Evolutionary conservation across 768 basidiomycete genomes (phyloP).

Genomic region (Tulasnella sp.): DNA sequence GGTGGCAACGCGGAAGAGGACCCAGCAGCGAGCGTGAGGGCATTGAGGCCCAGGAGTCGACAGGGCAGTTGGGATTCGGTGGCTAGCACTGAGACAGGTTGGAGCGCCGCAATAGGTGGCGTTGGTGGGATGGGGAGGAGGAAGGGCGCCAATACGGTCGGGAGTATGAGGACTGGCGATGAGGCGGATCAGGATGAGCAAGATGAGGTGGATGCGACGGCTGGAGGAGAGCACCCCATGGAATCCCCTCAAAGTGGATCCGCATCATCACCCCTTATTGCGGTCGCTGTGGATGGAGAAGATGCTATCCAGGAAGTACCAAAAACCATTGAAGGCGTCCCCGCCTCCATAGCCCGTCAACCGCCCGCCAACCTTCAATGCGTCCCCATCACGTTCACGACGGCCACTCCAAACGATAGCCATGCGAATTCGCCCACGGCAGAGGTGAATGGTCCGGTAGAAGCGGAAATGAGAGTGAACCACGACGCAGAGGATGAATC

Average conservation of each 20-base stretch:
- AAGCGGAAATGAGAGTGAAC: background rate
- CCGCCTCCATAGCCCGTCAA: too few species aligned
- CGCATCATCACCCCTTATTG: too few species aligned
- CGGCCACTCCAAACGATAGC: too few species aligned
- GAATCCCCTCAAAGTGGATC: too few species aligned
- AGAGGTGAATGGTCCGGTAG: background rate
- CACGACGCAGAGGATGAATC: background rate
- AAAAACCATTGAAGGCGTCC: too few species aligned
- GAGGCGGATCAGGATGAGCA: slow-evolving; percentile 7
- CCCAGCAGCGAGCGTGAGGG: slow-evolving; percentile 78
- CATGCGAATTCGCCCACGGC: too few species aligned
- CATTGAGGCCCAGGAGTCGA: slow-evolving; percentile 75
- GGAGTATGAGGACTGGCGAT: slow-evolving; percentile 1
- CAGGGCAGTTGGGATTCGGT: slow-evolving; percentile 63
- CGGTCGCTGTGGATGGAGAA: too few species aligned
- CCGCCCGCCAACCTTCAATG: too few species aligned
- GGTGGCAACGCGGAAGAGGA: slow-evolving; percentile 45
- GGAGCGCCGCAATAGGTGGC: slow-evolving; percentile 47
- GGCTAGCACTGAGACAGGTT: slow-evolving; percentile 41
- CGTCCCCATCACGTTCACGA: too few species aligned
- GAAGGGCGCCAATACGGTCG: background rate
- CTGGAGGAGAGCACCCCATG: background rate
- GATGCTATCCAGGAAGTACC: too few species aligned
- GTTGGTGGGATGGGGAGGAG: background rate
- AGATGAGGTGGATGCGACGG: background rate